These are phyloP conservation scores for Trichoderma sp. DNA, from an alignment of 2,329 filamentous ascomycete species.

Conservation along the genomic window DNA sequence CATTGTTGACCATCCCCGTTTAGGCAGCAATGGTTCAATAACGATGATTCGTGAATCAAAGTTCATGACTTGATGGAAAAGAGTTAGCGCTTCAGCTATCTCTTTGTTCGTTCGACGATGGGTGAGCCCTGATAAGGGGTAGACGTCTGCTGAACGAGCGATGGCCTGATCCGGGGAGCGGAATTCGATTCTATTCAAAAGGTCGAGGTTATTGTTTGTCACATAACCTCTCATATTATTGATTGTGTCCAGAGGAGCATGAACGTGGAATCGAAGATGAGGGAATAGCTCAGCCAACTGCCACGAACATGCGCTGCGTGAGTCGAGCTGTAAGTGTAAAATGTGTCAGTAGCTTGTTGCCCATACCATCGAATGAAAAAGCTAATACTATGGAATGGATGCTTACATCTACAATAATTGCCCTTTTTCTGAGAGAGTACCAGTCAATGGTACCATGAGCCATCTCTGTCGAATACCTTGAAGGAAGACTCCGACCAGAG, in stretches of 20 bases:
- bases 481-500: not conserved
- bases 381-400: not conserved
- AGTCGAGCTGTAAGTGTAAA: not conserved
- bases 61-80: not conserved
- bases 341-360: not conserved
- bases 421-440: not conserved
- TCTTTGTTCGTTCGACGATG: conserved; percentile 47
- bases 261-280: not conserved
- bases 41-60: not conserved
- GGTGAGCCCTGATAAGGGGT: conserved; percentile 38
- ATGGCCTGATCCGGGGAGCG: not conserved
- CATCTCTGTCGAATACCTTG: not conserved
- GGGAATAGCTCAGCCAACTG: not conserved
- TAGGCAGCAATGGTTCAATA: not conserved
- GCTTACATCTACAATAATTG: not conserved
- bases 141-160: not conserved
- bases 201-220: not conserved
- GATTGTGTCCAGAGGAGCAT: not conserved
- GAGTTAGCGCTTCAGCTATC: conserved; percentile 30
- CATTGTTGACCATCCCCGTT: not conserved
- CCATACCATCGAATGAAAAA: not conserved
- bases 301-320: not conserved
- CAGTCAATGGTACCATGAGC: not conserved
- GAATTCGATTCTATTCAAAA: not conserved
- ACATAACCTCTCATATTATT: not conserved